Conservation (phyloP, 371 early-diverging fungal species). For the Mortierella sp. region DNA sequence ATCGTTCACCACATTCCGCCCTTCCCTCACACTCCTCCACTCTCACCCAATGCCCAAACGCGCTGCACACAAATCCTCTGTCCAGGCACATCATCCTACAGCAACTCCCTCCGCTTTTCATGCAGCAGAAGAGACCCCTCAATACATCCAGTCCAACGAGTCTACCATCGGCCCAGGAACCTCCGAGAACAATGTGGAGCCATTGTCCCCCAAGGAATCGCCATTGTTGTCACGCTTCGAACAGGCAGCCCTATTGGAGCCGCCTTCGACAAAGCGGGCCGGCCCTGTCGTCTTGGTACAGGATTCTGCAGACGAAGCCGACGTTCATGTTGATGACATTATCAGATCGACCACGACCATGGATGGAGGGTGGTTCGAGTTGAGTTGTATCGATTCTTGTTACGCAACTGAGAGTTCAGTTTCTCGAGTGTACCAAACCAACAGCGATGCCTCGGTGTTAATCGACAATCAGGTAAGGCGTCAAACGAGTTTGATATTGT, state of each 20-base stretch:
- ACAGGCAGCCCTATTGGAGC: not conserved
- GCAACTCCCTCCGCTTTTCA: not conserved
- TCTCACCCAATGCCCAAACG: not conserved
- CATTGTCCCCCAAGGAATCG: no score
- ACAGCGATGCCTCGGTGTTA: no score
- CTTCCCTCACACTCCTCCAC: no score
- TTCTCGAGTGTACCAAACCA: no score
- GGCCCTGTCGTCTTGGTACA: conserved; percentile 1
- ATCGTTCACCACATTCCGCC: no score
- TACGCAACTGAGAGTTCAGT: no score
- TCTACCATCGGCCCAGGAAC: no score
- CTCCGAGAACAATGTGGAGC: no score
- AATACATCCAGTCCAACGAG: no score
- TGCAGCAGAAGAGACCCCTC: not conserved
- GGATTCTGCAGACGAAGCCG: conserved; percentile 18
- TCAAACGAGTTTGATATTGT: no score
- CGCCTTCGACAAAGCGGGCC: not conserved
- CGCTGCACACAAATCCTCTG: not conserved
- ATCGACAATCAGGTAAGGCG: no score
- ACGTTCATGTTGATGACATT: not conserved
- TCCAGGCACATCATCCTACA: not conserved
- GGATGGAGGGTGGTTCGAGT: not conserved
- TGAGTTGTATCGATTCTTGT: conserved; percentile 3
- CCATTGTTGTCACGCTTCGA: no score
- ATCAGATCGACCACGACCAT: not conserved